phyloP scores from a whole-genome alignment of 768 basidiomycete genomes.

The Russula sp. region DNA sequence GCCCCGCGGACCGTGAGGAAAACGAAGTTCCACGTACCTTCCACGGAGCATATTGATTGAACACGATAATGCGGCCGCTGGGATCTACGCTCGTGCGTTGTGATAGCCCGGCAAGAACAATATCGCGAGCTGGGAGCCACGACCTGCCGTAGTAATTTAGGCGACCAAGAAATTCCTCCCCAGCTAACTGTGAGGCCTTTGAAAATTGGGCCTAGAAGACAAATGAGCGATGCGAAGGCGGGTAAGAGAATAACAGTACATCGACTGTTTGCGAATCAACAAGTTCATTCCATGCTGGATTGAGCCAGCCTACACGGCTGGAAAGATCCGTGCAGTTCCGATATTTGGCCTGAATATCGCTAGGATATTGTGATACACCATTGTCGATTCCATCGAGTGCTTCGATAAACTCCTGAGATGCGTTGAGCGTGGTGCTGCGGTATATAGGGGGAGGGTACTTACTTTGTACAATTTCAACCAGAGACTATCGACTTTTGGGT shows the following conservation, averaged over 20 bases:
- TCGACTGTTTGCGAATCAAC: constrained; percentile 61
- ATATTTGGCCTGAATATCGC: constrained; percentile 64
- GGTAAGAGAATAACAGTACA: constrained; percentile 42
- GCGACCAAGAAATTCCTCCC: constrained; percentile 75
- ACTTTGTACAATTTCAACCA: constrained; percentile 91
- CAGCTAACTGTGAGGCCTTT: constrained; percentile 75
- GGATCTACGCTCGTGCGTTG: constrained; percentile 57
- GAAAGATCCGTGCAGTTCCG: constrained; percentile 77
- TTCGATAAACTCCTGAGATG: constrained; percentile 79
- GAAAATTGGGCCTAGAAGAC: constrained; percentile 56
- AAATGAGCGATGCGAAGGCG: neutral
- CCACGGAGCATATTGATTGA: constrained; percentile 81
- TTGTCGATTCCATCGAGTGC: constrained; percentile 95
- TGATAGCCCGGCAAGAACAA: constrained; percentile 58
- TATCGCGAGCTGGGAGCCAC: constrained; percentile 87
- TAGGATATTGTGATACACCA: constrained; percentile 77
- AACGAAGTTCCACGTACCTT: constrained; percentile 46
- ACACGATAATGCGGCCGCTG: constrained; percentile 70
- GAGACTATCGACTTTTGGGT: constrained; percentile 62
- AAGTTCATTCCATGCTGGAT: constrained; percentile 89
- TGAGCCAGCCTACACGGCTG: constrained; percentile 74
- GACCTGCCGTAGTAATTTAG: constrained; percentile 80
- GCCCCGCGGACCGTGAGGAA: neutral
- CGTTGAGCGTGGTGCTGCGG: constrained; percentile 13
- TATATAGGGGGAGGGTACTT: constrained; percentile 13